Evolutionary conservation across 2,329 filamentous ascomycete genomes (phyloP), one percentile per base, ranked within the genome.

Genomic region (Aspergillus alliaceus): DNA sequence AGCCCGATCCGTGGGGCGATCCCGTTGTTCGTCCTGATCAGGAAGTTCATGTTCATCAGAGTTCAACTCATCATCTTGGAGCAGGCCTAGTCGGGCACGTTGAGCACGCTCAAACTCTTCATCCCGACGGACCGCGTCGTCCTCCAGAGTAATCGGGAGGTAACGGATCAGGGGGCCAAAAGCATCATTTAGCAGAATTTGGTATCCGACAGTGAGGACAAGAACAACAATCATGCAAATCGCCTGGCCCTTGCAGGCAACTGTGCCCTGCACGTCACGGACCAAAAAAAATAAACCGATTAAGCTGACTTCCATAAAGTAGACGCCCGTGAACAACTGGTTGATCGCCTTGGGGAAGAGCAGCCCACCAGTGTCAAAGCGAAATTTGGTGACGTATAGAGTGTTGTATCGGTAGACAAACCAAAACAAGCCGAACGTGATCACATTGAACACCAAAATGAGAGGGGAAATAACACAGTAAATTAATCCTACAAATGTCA

Each of bases 371-470:
- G 93, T 99, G 74, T 99, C 95, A 59, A 89, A 86, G 63, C 88
- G 86, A 73, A 96, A 96, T 52, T 92, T 90, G 25, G 87, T 96
- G 58, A 99, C 93, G 68, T 97, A 99, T 20, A 99, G 84, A 79
- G 96, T 96, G 64, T 93, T 93, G 76, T 98, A 98, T n/a, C 93
- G 86, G 72, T 98, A 92, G 1, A 95, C 93, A 44, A 97, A 82
- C 93, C 93, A 99, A 62, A 98, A 88, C 0, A 99, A 80, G 47
- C 85, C 84, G 72, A 98, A 98, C 0, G 93, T 97, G 71, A 98
- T 86, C 66, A 96, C 86, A 65, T 95, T 93, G 78, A 99, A 98
- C 22, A 98, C 78, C 49, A 95, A 85, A 69, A 99, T 97, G 12
- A 99, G 79, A 0, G 95, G 95, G 0, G 95, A 87, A 40, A 98